Percentiles rank a stretch among this genome's conserved stretches.
phyloP scores from a whole-genome alignment of 495 filamentous ascomycete genomes.

The Penicillium soppii region DNA sequence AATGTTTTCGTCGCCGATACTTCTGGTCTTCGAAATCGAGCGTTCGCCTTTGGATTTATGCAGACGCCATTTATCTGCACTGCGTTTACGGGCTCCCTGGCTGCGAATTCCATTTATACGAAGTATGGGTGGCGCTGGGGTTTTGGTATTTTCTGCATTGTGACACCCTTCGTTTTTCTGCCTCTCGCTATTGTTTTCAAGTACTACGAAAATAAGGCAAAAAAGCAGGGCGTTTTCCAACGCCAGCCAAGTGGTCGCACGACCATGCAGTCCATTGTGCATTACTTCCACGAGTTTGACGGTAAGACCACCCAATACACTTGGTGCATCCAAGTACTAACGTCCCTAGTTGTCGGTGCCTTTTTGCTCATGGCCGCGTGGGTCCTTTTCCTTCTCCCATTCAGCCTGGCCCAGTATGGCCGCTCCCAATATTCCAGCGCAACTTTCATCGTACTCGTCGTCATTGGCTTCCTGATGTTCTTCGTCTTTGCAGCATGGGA shows the following conservation, averaged over 20 bases:
- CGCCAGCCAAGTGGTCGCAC: conserved; percentile 44
- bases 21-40: conserved; percentile 59
- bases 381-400: conserved; percentile 62
- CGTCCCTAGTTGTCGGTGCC: conserved; percentile 49
- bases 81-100: conserved; percentile 35
- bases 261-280: conserved; percentile 41
- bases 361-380: conserved; percentile 59
- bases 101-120: conserved; percentile 42
- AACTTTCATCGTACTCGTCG: conserved; percentile 54
- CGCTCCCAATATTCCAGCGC: conserved; percentile 49
- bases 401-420: conserved; percentile 53
- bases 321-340: neutral
- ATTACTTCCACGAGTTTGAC: conserved; percentile 64
- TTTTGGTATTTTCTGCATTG: conserved; percentile 61
- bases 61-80: conserved; percentile 58
- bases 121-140: conserved; percentile 61
- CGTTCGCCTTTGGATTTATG: conserved; percentile 59
- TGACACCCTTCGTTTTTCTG: conserved; percentile 50
- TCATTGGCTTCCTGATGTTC: conserved; percentile 55
- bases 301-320: conserved; percentile 25
- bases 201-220: conserved; percentile 58
- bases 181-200: conserved; percentile 53
- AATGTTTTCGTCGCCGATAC: conserved; percentile 66
- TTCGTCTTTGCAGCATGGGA: conserved; percentile 61
- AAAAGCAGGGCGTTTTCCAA: conserved; percentile 35